phyloP scores from a whole-genome alignment of 495 filamentous ascomycete species.

The Podospora pseudocomata region DNA sequence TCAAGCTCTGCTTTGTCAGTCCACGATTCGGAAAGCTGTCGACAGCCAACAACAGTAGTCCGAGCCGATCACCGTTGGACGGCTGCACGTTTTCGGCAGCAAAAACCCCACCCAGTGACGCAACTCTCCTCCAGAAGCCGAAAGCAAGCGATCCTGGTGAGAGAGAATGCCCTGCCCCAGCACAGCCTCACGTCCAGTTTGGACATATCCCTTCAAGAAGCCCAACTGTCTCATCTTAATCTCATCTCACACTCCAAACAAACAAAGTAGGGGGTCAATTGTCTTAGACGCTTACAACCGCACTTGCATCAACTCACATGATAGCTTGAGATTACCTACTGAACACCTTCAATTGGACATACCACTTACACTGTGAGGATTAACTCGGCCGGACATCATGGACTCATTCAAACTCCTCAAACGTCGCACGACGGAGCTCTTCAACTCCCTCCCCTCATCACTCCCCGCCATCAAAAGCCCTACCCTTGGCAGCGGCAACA shows the following conservation, averaged over 20 bases:
- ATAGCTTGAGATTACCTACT: background rate
- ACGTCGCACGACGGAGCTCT: constrained; percentile 44
- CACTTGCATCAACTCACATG: background rate
- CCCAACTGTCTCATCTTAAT: background rate
- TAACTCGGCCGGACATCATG: constrained; percentile 26
- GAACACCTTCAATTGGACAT: background rate
- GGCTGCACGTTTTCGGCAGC: constrained; percentile 1
- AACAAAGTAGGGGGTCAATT: background rate
- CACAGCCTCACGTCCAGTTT: constrained; percentile 9
- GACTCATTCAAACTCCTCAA: constrained; percentile 44
- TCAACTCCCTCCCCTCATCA: constrained; percentile 36
- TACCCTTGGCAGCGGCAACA: constrained; percentile 12
- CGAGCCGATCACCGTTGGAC: constrained; percentile 6
- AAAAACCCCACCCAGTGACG: constrained; percentile 14
- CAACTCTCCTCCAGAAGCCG: constrained; percentile 1
- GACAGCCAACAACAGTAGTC: background rate
- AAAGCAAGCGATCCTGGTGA: background rate
- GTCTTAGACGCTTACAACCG: background rate
- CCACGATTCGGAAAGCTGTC: background rate
- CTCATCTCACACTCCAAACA: background rate
- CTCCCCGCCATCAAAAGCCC: constrained; percentile 19
- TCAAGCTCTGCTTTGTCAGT: background rate
- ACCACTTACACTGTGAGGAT: background rate
- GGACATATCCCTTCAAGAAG: background rate
- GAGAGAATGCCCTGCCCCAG: constrained; percentile 9